Base-by-base conservation (phyloP, 2,329 filamentous ascomycete genomes). In the Coniochaeta pulveracea region DNA sequence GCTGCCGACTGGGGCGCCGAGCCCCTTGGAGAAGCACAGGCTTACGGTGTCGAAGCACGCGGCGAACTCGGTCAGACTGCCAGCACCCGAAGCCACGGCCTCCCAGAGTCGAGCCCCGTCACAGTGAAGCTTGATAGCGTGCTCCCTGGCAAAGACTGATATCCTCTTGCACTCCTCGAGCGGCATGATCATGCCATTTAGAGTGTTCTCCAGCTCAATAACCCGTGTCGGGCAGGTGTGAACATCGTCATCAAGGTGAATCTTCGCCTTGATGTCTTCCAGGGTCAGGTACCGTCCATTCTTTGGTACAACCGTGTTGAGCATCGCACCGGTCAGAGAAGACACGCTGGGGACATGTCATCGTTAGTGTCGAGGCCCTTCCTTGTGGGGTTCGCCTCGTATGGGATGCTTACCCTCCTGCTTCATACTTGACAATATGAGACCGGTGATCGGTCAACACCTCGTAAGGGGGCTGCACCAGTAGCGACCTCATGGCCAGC, bases 201-300 rank as follows among this genome's bases (percentile, higher is more conserved):
- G 68, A 1, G 88, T 94, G 51, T 93, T 94, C 51, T 95, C 86
- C 30, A 94, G 63, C 40, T 73, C 78, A 43, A 95, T 84, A 33
- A 94, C 71, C 27, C 73, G 73, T 0, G 86, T 93, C 0, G 86
- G 85, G 47, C 81, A 86, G 19, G 67, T 64, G 51, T 93, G 85
- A 14, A 91, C 70, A 45, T 93, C 74, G 35, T 82, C 69, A 42
- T 67, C 63, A 1, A 86, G 51, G 0, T 80, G 65, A 4, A 72
- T 73, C 41, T 81, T 61, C 40, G 72, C 67, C 49, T 78, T 56
- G 10, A 94, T 59, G 46, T 94, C 88, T 46, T 84, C 78, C 8
- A 89, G 64, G 0, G 82, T 88, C 26, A 93, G 61, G 49, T 93
- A 73, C 11, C 68, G 61, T 9, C 76, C 77, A 54, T 93, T 93